phyloP scores from a whole-genome alignment of 805 yeast genomes.

The Kodamaea jinghongensis region DNA sequence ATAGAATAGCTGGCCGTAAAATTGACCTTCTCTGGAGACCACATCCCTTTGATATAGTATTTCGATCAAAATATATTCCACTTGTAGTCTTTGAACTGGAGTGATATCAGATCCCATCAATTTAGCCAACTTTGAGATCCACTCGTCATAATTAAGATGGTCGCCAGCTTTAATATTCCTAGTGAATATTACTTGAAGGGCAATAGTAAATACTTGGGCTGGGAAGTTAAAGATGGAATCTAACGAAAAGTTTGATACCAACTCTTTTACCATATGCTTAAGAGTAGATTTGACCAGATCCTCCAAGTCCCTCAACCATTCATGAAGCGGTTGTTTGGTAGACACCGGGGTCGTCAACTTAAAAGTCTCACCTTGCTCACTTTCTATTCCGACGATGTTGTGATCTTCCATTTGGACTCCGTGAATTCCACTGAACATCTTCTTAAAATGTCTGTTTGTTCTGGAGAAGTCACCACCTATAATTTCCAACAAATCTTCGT shows the following conservation, averaged over 20 bases:
- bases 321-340: conserved; percentile 43
- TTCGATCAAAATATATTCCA: conserved; percentile 67
- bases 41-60: conserved; percentile 54
- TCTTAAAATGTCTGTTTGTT: conserved; percentile 60
- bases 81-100: conserved; percentile 37
- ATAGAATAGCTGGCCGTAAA: conserved; percentile 35
- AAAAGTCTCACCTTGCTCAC: conserved; percentile 67
- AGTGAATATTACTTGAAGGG: conserved; percentile 61
- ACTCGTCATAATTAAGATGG: conserved; percentile 4
- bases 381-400: conserved; percentile 45
- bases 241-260: conserved; percentile 10
- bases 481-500: conserved; percentile 82
- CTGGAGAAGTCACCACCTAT: conserved; percentile 59
- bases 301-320: conserved; percentile 66
- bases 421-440: conserved; percentile 69
- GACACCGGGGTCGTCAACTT: conserved; percentile 43
- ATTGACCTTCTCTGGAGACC: not conserved
- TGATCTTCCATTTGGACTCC: conserved; percentile 37
- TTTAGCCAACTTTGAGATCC: conserved; percentile 28
- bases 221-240: conserved; percentile 43
- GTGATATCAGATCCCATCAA: conserved; percentile 20
- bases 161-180: conserved; percentile 29
- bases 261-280: conserved; percentile 23
- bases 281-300: conserved; percentile 48
- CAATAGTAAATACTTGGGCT: conserved; percentile 53